Evolutionary conservation across 140 eudicot species (phyloP).

Genomic region (Bidens hawaiensis): DNA sequence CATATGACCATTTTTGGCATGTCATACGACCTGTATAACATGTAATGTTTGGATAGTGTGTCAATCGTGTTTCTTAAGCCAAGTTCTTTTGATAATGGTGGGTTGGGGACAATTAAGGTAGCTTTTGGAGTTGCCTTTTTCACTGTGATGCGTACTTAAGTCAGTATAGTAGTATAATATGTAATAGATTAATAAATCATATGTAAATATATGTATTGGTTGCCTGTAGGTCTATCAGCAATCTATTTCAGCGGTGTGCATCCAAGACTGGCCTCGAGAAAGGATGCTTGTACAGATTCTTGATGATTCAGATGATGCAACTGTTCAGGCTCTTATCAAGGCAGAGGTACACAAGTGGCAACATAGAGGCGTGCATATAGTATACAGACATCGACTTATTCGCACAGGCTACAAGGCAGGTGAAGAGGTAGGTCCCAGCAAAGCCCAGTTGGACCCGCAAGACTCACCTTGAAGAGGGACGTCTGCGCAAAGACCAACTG

Average conservation of each 20-base stretch:
- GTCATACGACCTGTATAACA: too few relatives aligned
- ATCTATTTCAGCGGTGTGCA: slow-evolving; percentile 76
- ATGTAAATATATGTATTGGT: not conserved
- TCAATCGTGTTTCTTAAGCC: too few relatives aligned
- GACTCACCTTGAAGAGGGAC: too few relatives aligned
- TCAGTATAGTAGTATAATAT: not conserved
- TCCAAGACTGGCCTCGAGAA: slow-evolving; percentile 83
- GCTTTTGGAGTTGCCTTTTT: not conserved
- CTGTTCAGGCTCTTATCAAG: slow-evolving; percentile 60
- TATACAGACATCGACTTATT: slow-evolving; percentile 76
- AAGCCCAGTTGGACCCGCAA: too few relatives aligned
- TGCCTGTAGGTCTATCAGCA: slow-evolving; percentile 71
- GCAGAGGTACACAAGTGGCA: slow-evolving; percentile 82
- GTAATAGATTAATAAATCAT: not conserved
- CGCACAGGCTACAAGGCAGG: slow-evolving; percentile 91
- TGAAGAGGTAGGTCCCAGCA: too few relatives aligned
- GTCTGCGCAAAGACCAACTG: too few relatives aligned
- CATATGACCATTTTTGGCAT: too few relatives aligned
- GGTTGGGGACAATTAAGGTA: not conserved
- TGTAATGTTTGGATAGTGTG: too few relatives aligned
- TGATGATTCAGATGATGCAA: slow-evolving; percentile 78
- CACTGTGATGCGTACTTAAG: not conserved
- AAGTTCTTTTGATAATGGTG: not conserved
- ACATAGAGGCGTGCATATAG: slow-evolving; percentile 63
- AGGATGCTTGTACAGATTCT: slow-evolving; percentile 78